These are phyloP conservation scores for Mycena sp. DNA, from an alignment of 1,284 basidiomycete genomes.

Conservation along the genomic window DNA sequence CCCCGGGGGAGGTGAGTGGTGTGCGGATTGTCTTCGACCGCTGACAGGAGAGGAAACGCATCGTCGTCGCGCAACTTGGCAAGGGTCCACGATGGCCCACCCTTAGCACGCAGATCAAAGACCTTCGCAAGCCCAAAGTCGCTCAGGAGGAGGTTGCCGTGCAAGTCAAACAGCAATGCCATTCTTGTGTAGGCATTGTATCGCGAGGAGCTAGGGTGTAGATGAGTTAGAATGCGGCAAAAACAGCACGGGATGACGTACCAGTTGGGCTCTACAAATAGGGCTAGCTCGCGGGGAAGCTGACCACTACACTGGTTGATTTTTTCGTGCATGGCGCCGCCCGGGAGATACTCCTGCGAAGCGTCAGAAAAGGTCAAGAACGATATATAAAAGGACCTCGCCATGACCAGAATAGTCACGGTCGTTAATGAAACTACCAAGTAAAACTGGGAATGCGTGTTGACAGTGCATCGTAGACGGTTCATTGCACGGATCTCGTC, in stretches of 20 bases:
- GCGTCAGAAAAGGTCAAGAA: neutral
- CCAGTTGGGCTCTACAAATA: neutral
- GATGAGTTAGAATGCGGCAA: neutral
- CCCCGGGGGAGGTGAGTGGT: neutral
- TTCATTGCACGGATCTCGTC: neutral
- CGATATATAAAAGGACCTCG: neutral
- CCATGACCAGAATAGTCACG: conserved; percentile 1
- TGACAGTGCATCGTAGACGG: neutral
- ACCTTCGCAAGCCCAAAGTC: conserved; percentile 10
- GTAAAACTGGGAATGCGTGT: neutral
- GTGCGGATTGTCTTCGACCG: neutral
- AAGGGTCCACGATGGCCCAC: neutral
- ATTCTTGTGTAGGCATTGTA: neutral
- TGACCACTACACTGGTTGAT: neutral
- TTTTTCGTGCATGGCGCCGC: neutral
- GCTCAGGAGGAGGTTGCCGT: conserved; percentile 7
- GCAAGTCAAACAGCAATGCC: neutral
- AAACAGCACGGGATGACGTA: neutral
- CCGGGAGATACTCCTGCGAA: neutral
- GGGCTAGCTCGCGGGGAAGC: neutral
- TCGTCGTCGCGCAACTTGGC: neutral
- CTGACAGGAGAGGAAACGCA: neutral
- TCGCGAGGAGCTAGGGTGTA: neutral
- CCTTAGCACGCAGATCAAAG: neutral
- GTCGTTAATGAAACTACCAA: neutral